Evolutionary conservation across 2,329 filamentous ascomycete species (phyloP).

Genomic region (Lojkania enalia): DNA sequence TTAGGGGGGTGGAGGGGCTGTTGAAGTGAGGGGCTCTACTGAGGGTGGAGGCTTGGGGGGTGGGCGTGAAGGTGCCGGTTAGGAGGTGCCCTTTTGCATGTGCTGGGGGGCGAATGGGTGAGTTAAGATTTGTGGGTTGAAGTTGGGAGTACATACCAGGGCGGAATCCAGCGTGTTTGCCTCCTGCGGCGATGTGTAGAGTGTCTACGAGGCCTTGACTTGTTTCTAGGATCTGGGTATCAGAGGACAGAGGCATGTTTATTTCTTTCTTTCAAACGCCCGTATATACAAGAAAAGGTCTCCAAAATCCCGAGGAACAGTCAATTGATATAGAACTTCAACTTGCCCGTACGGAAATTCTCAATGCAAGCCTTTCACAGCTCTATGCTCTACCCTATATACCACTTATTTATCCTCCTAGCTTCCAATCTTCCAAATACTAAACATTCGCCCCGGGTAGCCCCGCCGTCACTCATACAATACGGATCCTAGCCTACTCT

Average conservation of each 20-base stretch:
- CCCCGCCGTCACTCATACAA: too few species aligned
- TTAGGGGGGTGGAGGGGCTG: slow-evolving; percentile 49
- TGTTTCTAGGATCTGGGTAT: slow-evolving; percentile 30
- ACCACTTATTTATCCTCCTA: too few species aligned
- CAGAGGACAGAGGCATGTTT: slow-evolving; percentile 38
- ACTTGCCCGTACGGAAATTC: too few species aligned
- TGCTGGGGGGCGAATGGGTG: slow-evolving; percentile 49
- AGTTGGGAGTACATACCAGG: slow-evolving; percentile 28
- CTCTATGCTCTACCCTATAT: too few species aligned
- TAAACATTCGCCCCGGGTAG: too few species aligned
- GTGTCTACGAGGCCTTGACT: slow-evolving; percentile 32
- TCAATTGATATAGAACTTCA: too few species aligned
- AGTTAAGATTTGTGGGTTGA: slow-evolving; percentile 8
- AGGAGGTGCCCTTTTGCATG: slow-evolving; percentile 60
- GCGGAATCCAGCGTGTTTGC: slow-evolving; percentile 28
- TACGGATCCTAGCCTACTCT: too few species aligned
- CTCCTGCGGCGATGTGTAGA: slow-evolving; percentile 29
- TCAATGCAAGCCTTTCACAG: too few species aligned
- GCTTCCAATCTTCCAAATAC: too few species aligned
- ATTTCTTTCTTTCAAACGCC: background rate
- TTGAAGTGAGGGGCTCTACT: slow-evolving; percentile 56
- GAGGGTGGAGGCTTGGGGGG: slow-evolving; percentile 48
- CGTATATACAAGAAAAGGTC: too few species aligned
- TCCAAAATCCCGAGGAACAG: too few species aligned
- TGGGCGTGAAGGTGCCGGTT: slow-evolving; percentile 58